These are phyloP conservation scores for Colletotrichum musae DNA, from an alignment of 2,329 filamentous ascomycete genomes.

Conservation along the genomic window DNA sequence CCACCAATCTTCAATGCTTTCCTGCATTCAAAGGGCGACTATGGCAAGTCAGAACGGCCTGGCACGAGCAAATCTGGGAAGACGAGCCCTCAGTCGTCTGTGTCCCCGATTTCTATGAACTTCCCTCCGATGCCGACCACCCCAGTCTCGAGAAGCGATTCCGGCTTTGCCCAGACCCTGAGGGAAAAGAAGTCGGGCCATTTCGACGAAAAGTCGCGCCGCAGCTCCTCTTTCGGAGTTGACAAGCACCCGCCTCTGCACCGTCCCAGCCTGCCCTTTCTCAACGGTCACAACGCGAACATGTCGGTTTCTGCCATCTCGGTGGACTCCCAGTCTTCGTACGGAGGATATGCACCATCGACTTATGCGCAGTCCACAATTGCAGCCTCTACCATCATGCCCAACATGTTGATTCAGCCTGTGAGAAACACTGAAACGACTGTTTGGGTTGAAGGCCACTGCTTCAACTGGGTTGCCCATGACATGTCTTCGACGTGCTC, in stretches of 20 bases:
- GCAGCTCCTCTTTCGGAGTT: conserved; percentile 93
- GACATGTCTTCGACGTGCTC: conserved; percentile 76
- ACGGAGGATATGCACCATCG: conserved; percentile 83
- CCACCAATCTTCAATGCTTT: conserved; percentile 93
- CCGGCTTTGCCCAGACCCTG: conserved; percentile 89
- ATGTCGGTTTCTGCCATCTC: conserved; percentile 73
- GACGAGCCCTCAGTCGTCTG: conserved; percentile 73
- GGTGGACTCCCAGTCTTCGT: conserved; percentile 78
- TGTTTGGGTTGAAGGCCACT: conserved; percentile 89
- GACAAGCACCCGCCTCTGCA: conserved; percentile 78
- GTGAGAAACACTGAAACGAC: conserved; percentile 84
- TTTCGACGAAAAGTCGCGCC: conserved; percentile 85
- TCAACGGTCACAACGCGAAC: conserved; percentile 74
- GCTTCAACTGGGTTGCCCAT: conserved; percentile 75
- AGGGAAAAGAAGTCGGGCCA: conserved; percentile 96
- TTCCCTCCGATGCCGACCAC: conserved; percentile 85
- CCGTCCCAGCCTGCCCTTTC: conserved; percentile 81
- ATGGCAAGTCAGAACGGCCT: conserved; percentile 79
- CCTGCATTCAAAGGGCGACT: conserved; percentile 79
- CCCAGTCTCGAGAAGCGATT: conserved; percentile 90
- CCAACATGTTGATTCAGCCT: conserved; percentile 84
- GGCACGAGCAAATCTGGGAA: conserved; percentile 78
- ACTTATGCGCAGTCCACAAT: conserved; percentile 89
- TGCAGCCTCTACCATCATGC: conserved; percentile 89
- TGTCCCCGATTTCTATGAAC: conserved; percentile 83